Conservation (phyloP, 2,329 filamentous ascomycete genomes). For the Pyrenochaeta sp. region DNA sequence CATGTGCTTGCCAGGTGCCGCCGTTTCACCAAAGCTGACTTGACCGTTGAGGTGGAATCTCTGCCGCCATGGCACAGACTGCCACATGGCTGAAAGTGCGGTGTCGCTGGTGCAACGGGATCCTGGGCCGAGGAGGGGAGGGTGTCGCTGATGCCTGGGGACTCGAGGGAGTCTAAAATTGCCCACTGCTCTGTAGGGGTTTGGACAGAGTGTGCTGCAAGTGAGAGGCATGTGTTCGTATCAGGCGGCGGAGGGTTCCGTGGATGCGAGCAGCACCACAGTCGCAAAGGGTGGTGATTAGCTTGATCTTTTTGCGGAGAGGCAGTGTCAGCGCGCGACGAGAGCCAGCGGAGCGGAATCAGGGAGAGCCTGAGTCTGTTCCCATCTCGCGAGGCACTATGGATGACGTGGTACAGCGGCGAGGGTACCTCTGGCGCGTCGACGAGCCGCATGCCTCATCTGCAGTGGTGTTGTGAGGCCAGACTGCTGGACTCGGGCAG, state of each 20-base stretch:
- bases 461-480: too few species aligned
- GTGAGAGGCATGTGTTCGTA: background rate
- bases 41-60: conserved; percentile 1
- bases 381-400: background rate
- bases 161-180: background rate
- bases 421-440: too few species aligned
- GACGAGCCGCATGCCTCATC: too few species aligned
- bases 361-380: background rate
- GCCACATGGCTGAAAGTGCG: conserved; percentile 19
- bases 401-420: too few species aligned
- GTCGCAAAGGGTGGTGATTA: too few species aligned
- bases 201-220: conserved; percentile 5
- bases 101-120: conserved; percentile 10
- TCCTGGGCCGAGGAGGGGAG: background rate
- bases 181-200: background rate
- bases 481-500: too few species aligned
- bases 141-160: conserved; percentile 8
- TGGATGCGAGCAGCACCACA: too few species aligned
- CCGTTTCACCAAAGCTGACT: conserved; percentile 1
- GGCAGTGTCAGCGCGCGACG: background rate
- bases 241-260: background rate
- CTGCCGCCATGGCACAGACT: conserved; percentile 4
- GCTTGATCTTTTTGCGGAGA: background rate
- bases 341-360: background rate
- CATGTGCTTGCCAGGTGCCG: conserved; percentile 3